Evolutionary conservation across 1,284 basidiomycete genomes (phyloP), one percentile per base, ranked within the genome.

Genomic region (Ustilago loliicola): DNA sequence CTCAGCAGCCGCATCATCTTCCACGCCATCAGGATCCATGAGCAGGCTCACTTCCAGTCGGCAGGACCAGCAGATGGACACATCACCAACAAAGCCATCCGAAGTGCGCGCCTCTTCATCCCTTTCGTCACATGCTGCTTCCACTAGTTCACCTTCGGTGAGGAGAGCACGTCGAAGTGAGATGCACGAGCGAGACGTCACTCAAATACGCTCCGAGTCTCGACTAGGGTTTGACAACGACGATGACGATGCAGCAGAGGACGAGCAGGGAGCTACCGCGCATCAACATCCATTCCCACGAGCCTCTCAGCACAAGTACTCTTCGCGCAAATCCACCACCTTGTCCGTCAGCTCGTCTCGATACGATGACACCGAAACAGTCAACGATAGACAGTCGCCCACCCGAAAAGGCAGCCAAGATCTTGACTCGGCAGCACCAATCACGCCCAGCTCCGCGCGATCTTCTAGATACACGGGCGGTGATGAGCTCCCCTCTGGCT

Each of bases 201-300:
- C 50, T n/a, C 75, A 72, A 45, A 73, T 82, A 19, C 66, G 79
- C 32, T 79, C 80, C 45, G 79, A 82, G 34, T 79, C 79, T 23
- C 67, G 77, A 11, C 36, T 80, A 0, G 76, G 76, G 13, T 51
- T 51, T 27, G 63, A 40, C 23, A 65, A 74, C 40, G 62, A 55
- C 19, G 64, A 72, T 19, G 74, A 66, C 5, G 7, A 34, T 34
- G 30, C 52, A 10, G 23, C 15, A 4, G 58, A 36, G 0, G 54
- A 36, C 15, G 47, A 66, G 7, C 47, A 34, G 55, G 48, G 62
- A 15, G 13, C 4, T 8, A 15, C n/a, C 1, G 36, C 50, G n/a
- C 47, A 64, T 10, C 58, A 53, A 36, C 62, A 67, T 51, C 45
- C 63, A 3, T 66, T 66, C 59, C 64, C 69, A 19, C 58, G 56